phyloP scores from a whole-genome alignment of 2,329 filamentous ascomycete genomes.

The Geosmithia morbida region DNA sequence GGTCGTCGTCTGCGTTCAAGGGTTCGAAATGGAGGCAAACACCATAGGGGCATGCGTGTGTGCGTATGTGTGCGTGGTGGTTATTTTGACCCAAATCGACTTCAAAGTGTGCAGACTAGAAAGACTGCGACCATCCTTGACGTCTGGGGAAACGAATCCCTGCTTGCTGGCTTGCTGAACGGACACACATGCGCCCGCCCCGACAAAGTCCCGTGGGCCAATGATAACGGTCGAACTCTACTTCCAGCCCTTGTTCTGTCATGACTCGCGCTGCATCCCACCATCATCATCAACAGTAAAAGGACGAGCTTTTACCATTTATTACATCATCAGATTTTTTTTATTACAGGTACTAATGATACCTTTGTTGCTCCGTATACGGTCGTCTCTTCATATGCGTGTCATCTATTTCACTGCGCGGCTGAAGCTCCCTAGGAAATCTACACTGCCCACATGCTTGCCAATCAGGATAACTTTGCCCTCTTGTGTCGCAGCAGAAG shows the following conservation, averaged over 20 bases:
- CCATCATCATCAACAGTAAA: neutral
- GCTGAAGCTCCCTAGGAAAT: conserved; percentile 33
- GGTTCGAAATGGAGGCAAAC: neutral
- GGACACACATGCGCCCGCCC: conserved; percentile 24
- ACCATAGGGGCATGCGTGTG: neutral
- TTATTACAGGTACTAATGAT: too few species aligned
- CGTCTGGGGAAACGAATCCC: conserved; percentile 2
- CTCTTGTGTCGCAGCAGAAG: conserved; percentile 6
- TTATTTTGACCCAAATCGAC: neutral
- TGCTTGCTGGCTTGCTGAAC: conserved; percentile 7
- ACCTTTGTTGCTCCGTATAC: neutral
- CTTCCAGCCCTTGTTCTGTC: neutral
- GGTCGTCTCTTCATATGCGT: too few species aligned
- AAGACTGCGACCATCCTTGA: neutral
- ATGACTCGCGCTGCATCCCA: neutral
- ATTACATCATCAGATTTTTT: neutral
- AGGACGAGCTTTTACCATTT: neutral
- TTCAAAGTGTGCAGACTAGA: neutral
- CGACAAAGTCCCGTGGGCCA: conserved; percentile 13
- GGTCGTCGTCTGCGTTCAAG: neutral
- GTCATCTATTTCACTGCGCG: conserved; percentile 9
- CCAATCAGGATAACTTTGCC: conserved; percentile 55
- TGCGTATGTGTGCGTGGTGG: neutral
- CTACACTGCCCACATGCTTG: conserved; percentile 32
- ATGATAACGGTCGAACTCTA: conserved; percentile 11